Base-by-base conservation (phyloP, 2,329 filamentous ascomycete genomes). In the Scedosporium minutisporum region DNA sequence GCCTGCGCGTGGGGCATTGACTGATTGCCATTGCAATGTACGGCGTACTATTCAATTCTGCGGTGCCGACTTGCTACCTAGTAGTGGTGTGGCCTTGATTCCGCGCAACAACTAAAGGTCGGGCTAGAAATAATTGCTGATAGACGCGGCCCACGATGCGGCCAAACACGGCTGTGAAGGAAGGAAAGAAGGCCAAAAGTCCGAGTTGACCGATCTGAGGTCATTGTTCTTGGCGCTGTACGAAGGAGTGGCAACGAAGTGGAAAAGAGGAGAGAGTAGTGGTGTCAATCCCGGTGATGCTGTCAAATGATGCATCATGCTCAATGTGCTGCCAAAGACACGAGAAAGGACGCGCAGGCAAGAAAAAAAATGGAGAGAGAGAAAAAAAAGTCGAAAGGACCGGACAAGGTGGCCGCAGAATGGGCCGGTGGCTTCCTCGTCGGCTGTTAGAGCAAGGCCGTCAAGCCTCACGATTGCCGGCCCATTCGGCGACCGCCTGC, bases 141-240 rank as follows among this genome's bases (percentile, higher is more conserved):
- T 18, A 64, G 57, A 51, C 41, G 58, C 62, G 64, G 25, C 62
- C 62, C 38, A 61, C 62, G 46, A 65, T 48, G 21, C 64, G 64
- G 42, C 61, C 62, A 60, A 58, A 60, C 16, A 58, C 61, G 60
- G 63, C 64, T 63, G 63, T 65, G 44, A 21, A 21, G 29, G 21
- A 27, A 16, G 21, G 9, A 27, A 5, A 62, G 42, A 51, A 38
- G 27, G 53, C 27, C 38, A 55, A 55, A 23, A 9, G 21, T 18
- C 5, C n/a, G 23, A 57, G 23, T n/a, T 5, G 18, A 48, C 3
- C 9, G 6, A 21, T 21, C 6, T 7, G 44, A 48, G 18, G 18
- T 55, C 23, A 55, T 27, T 53, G n/a, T 53, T 6, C 51, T 55
- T 23, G 21, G 16, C n/a, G 21, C 44, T 48, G 44, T 48, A 18